Base-by-base conservation (phyloP, 1,139 yeast species). In the Candida buenavistaensis region DNA sequence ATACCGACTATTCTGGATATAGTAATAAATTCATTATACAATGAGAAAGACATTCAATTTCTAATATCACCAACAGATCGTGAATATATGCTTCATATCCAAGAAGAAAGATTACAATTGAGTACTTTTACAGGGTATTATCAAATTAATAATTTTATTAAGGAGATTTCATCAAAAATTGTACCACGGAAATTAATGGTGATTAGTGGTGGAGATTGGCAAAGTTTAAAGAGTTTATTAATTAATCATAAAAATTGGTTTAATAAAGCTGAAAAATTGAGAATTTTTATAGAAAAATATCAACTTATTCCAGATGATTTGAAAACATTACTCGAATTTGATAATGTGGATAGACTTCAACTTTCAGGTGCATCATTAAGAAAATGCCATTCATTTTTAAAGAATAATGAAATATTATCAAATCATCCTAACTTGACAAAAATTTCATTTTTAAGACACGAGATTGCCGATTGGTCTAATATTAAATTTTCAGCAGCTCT, bases 121-220 rank as follows among this genome's bases (percentile, higher is more conserved):
- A 49, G 57, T 17, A 62, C 59, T 32, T 52, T 64, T 23, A 46
- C 44, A 28, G 55, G 57, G 9, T 62, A 37, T 41, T 62, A 58
- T 21, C 62, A 34, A 59, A 64, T 33, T 62, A 54, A 29, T 64
- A 62, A 30, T 62, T 67, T 38, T 42, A 23, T 30, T 8, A 19
- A 65, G 8, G 36, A 38, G 10, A 46, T 41, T 23, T 23, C 11
- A 55, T 62, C 37, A 1, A 62, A 59, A 31, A 47, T 65, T 13
- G 46, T 45, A 9, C 72, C 72, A 2, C 36, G 41, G 7, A 51
- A 50, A 32, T 28, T 62, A 12, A 40, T 61, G 13, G 43, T 66
- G 21, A 44, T 59, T n/a, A 53, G 63, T 14, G 65, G 68, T 11
- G 59, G 60, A 12, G 71, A 64, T 39, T 62, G 62, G 41, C 39